Percentiles rank a stretch among this genome's conserved stretches.
These are phyloP conservation scores for Polyplosphaeria fusca DNA, from an alignment of 495 filamentous ascomycete genomes.

Conservation along the genomic window DNA sequence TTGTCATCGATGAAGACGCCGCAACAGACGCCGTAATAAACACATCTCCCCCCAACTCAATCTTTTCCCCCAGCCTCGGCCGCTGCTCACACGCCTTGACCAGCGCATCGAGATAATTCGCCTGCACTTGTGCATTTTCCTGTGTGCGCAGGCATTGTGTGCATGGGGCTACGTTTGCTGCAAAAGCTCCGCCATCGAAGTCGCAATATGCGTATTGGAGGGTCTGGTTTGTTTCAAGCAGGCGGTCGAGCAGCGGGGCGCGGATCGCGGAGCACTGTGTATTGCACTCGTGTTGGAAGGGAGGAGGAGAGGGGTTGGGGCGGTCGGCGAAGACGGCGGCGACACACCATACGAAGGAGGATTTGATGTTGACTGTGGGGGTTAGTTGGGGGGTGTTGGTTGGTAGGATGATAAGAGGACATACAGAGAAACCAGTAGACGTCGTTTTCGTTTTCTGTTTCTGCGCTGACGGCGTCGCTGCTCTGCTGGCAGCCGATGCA, in stretches of 20 bases:
- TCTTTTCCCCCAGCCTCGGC: neutral
- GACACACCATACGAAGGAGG: slow-evolving; percentile 11
- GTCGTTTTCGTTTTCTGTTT: neutral
- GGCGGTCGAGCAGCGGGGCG: neutral
- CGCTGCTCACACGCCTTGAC: neutral
- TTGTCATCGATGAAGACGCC: neutral
- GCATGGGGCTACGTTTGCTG: neutral
- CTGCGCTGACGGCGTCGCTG: neutral
- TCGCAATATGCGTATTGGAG: slow-evolving; percentile 9
- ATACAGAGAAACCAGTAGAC: slow-evolving; percentile 16
- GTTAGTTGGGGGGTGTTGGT: neutral
- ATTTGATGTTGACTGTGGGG: slow-evolving; percentile 5
- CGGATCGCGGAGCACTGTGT: neutral
- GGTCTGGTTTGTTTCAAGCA: neutral
- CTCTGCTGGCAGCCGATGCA: slow-evolving; percentile 6
- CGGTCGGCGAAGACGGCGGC: slow-evolving; percentile 1
- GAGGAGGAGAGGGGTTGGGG: slow-evolving; percentile 2
- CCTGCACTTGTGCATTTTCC: neutral
- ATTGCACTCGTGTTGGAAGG: neutral
- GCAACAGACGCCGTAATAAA: slow-evolving; percentile 3
- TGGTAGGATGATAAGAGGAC: neutral
- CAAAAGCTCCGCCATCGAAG: neutral
- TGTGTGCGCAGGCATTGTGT: neutral
- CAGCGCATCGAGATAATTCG: too few relatives aligned
- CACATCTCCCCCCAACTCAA: neutral